These are phyloP conservation scores for Volvox reticuliferus DNA, from an alignment of 139 green algal species.

Conservation along the genomic window DNA sequence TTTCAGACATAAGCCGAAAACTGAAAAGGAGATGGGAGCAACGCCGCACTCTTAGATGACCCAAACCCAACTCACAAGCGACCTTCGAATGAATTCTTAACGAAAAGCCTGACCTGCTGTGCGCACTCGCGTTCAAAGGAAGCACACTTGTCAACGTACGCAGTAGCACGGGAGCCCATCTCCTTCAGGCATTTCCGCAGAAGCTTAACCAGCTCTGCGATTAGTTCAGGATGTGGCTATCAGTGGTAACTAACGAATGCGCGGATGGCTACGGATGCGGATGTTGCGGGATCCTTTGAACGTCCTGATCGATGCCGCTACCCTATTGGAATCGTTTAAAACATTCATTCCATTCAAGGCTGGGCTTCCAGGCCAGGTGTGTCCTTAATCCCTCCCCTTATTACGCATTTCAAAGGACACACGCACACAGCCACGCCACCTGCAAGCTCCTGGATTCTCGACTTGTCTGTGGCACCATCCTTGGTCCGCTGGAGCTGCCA, in stretches of 20 bases:
- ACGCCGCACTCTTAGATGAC: background rate
- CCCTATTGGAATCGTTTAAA: background rate
- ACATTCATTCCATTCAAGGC: background rate
- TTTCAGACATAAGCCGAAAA: background rate
- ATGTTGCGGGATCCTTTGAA: too few species aligned
- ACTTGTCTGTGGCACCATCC: slow-evolving; percentile 85
- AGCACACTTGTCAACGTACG: slow-evolving; percentile 71
- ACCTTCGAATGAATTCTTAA: too few species aligned
- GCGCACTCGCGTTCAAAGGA: slow-evolving; percentile 72
- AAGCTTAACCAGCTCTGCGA: slow-evolving; percentile 83
- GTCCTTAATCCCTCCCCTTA: background rate
- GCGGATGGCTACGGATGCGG: too few species aligned
- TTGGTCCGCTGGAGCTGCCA: slow-evolving; percentile 84
- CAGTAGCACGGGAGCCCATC: slow-evolving; percentile 58
- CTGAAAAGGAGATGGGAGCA: background rate
- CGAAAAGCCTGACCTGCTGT: slow-evolving; percentile 55
- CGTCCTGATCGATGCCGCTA: background rate
- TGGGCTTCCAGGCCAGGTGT: background rate
- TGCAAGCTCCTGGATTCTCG: slow-evolving; percentile 85
- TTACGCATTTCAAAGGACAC: too few species aligned
- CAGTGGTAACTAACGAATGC: background rate
- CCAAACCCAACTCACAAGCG: background rate
- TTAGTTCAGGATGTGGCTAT: background rate
- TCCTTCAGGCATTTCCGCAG: slow-evolving; percentile 77
- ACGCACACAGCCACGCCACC: slow-evolving; percentile 44